Conservation (phyloP, 2,329 filamentous ascomycete genomes). For the Penicillium sumatraense region DNA sequence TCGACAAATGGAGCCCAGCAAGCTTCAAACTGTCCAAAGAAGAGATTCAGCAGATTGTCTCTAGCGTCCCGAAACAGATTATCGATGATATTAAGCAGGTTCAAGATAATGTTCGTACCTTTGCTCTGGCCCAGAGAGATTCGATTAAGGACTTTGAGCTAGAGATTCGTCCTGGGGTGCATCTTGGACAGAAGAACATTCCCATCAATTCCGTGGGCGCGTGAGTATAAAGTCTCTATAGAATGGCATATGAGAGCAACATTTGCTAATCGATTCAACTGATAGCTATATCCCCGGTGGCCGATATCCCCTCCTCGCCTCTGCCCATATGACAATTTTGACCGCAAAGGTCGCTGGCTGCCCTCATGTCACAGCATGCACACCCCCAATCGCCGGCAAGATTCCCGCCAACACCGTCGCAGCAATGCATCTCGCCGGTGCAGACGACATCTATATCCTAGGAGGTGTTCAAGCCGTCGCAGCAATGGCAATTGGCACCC, state of each 20-base stretch:
- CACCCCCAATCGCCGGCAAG: constrained; percentile 55
- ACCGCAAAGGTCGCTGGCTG: constrained; percentile 61
- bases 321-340: constrained; percentile 61
- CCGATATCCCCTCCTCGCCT: constrained; percentile 58
- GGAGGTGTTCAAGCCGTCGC: constrained; percentile 59
- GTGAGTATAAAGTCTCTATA: constrained; percentile 31
- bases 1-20: constrained; percentile 58
- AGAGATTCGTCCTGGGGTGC: constrained; percentile 56
- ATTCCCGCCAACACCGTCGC: constrained; percentile 57
- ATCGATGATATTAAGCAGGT: constrained; percentile 60
- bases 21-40: constrained; percentile 54
- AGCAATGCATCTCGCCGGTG: constrained; percentile 56
- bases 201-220: constrained; percentile 54
- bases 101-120: constrained; percentile 55
- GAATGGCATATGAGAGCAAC: background rate
- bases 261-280: background rate
- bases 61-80: constrained; percentile 51
- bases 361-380: constrained; percentile 55
- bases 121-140: constrained; percentile 54
- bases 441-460: constrained; percentile 57
- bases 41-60: constrained; percentile 53
- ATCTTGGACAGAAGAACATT: constrained; percentile 57
- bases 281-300: constrained; percentile 55
- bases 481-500: constrained; percentile 57
- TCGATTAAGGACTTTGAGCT: constrained; percentile 57